Conservation (phyloP, 768 basidiomycete genomes). For the Mycena epipterygia region DNA sequence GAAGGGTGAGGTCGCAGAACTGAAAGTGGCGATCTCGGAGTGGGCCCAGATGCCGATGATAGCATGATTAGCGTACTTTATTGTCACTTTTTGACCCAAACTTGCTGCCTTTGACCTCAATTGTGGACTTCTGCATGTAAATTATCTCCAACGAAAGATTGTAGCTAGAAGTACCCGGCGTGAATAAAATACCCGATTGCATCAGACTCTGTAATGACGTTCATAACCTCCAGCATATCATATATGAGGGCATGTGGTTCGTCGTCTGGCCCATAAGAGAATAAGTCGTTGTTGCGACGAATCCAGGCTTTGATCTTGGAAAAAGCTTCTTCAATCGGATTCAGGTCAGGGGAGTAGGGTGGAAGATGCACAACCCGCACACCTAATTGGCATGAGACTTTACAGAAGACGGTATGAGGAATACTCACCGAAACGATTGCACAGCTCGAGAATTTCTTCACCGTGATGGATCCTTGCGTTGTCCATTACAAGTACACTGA, state of each 20-base stretch:
- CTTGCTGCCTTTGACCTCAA: neutral
- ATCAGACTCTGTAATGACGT: constrained; percentile 45
- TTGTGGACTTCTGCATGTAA: neutral
- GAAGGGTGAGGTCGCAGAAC: constrained; percentile 13
- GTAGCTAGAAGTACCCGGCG: constrained; percentile 45
- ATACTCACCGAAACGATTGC: constrained; percentile 8
- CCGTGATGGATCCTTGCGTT: constrained; percentile 9
- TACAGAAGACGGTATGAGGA: neutral
- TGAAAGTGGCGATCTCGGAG: neutral
- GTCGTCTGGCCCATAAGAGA: constrained; percentile 10
- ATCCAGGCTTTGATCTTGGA: too few species aligned
- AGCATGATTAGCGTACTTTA: neutral
- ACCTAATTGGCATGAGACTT: constrained; percentile 23
- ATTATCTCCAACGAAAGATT: neutral
- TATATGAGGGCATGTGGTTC: constrained; percentile 37
- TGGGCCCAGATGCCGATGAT: neutral
- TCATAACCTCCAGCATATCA: constrained; percentile 44
- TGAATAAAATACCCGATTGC: constrained; percentile 48
- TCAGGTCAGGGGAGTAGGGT: constrained; percentile 56
- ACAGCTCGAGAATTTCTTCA: neutral
- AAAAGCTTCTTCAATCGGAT: constrained; percentile 57
- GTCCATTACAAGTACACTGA: constrained; percentile 3
- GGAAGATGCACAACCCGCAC: constrained; percentile 48
- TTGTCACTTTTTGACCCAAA: too few species aligned
- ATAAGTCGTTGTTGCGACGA: constrained; percentile 34